Base-by-base conservation (phyloP, 495 filamentous ascomycete species). In the Neurospora sublineolata region DNA sequence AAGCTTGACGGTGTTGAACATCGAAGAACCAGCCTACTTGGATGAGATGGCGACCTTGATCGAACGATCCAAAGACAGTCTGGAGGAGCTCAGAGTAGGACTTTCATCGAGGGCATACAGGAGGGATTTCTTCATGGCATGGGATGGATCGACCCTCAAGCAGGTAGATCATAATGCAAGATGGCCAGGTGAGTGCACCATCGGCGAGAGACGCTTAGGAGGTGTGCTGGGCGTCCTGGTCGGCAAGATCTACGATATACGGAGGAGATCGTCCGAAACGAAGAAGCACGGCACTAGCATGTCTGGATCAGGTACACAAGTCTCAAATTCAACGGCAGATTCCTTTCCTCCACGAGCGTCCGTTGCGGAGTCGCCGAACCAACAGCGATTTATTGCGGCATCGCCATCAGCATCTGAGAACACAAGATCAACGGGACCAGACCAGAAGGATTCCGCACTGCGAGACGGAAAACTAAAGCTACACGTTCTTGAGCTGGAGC, bases 11-110 rank as follows among this genome's bases (percentile, higher is more conserved):
- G 94, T 95, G 11, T 84, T 98, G 58, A 92, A 97, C 73, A 93
- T 98, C 67, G 94, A 98, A 75, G 93, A 97, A 77, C 83, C 92
- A 8, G 86, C 89, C 23, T 97, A 98, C 81, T 80, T 97, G 42
- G 93, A 97, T 75, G 94, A 98, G 81, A 90, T 97, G 85, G 92
- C 90, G 41, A 83, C 91, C 67, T 86, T 97, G 3, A 90, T 98
- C 72, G 90, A 89, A 68, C 86, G 89, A 20, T 96, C 92, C 23
- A 86, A 86, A 72, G 82, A 85, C 73, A 82, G 83, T 20, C 82
- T 98, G 23, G 84, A 86, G 40, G 94, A 97, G 80, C 82, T 98
- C 39, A 86, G 93, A 40, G 87, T 97, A 5, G 93, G 94, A 6
- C 89, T 97, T 69, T 88, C 92, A 16, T 75, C 80, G 8, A 89